These are phyloP conservation scores for Kodamaea jinghongensis DNA, from an alignment of 805 yeast species.

Conservation along the genomic window DNA sequence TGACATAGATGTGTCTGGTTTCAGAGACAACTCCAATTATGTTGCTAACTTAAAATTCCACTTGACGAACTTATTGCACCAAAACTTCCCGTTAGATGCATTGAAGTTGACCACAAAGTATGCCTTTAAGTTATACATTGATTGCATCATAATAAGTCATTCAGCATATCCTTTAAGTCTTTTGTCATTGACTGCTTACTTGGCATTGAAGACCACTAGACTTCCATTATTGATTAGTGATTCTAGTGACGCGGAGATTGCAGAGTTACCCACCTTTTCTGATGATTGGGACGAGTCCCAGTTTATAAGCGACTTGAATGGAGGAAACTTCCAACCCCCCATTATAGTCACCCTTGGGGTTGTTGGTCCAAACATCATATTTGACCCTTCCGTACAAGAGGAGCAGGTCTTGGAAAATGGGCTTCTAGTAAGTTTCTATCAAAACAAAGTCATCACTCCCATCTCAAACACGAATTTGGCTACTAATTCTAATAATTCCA, in stretches of 20 bases:
- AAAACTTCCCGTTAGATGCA: conserved; percentile 50
- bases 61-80: conserved; percentile 51
- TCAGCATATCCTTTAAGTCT: conserved; percentile 79
- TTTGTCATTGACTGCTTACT: conserved; percentile 73
- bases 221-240: conserved; percentile 72
- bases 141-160: conserved; percentile 73
- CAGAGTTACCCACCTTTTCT: conserved; percentile 86
- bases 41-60: conserved; percentile 62
- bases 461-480: conserved; percentile 66
- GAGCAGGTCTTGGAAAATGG: conserved; percentile 88
- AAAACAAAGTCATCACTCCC: conserved; percentile 70
- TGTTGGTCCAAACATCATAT: conserved; percentile 61
- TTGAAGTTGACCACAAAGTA: conserved; percentile 70
- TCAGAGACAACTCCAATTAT: conserved; percentile 73
- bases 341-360: conserved; percentile 73
- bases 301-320: conserved; percentile 38
- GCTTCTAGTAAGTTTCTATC: conserved; percentile 65
- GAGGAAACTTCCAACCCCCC: conserved; percentile 59
- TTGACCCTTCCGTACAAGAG: conserved; percentile 90
- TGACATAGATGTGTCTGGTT: conserved; percentile 78
- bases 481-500: conserved; percentile 40
- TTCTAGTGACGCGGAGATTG: conserved; percentile 64
- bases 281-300: conserved; percentile 76
- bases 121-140: conserved; percentile 74
- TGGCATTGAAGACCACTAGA: conserved; percentile 76